Evolutionary conservation across 768 basidiomycete genomes (phyloP), one percentile per base, ranked within the genome.

Genomic region (Agrocybe praecox): DNA sequence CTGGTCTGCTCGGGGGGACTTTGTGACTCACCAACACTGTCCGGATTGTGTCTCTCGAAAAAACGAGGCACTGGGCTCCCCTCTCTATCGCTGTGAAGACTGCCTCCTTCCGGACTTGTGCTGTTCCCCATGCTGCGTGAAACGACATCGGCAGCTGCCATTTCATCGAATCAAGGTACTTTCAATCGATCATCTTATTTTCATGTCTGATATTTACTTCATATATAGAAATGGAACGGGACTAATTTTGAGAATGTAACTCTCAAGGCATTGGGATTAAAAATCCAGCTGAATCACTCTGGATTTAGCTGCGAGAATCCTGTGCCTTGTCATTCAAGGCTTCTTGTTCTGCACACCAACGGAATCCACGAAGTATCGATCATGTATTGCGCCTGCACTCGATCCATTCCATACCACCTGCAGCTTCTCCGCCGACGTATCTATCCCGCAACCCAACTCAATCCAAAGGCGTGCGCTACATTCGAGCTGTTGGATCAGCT

Each of bases 391-490:
- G 34, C 46, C 15, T 55, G 53, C 17, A 17, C 19, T 11, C 34
- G 46, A 9, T 46, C 53, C 5, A 47, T 55, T 18, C 53, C 53
- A 17, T 19, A 21, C 12, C 46, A 55, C 22, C 17, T 55, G 11
- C 53, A 54, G 33, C 45, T 54, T 9, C 45, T 54, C 15, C 45
- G 45, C 47, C 46, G 29, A 33, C 32, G 45, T 14, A 14, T 57
- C 0, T 64, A 49, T 47, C 65, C 64, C 9, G 64, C 63, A 7
- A 52, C 57, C 2, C 49, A 56, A 43, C 17, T 53, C 6, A 10
- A 9, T 0, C 18, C 55, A 4, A 48, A 50, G 34, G 55, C 56
- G 0, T 53, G 32, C 34, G 53, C 56, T 8, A 60, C 63, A 0
- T 62, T 66, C 22, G 26, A 34, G 12, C 36, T 60, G 6, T 42